Conservation (phyloP, 768 basidiomycete species). For the Baorangia bicolor region DNA sequence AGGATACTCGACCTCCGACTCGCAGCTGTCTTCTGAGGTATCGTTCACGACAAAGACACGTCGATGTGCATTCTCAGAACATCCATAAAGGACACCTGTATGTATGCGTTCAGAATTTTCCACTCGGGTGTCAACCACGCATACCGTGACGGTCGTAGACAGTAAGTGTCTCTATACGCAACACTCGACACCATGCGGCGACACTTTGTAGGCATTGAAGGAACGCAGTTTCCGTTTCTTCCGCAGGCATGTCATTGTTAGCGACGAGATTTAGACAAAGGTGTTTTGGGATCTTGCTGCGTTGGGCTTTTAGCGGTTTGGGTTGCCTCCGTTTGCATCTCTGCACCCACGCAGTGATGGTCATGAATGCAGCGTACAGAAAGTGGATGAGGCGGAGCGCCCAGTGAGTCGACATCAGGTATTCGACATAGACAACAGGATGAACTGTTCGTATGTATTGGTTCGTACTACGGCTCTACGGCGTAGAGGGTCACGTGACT, state of each 20-base stretch:
- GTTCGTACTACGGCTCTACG: background rate
- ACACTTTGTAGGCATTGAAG: conserved; percentile 53
- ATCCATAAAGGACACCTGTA: conserved; percentile 42
- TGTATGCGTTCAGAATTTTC: conserved; percentile 6
- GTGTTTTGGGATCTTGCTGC: conserved; percentile 62
- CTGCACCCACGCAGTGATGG: conserved; percentile 41
- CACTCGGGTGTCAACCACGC: conserved; percentile 19
- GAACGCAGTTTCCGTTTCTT: conserved; percentile 42
- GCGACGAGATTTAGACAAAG: conserved; percentile 62
- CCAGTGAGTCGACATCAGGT: conserved; percentile 41
- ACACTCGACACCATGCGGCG: conserved; percentile 59
- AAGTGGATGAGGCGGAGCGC: conserved; percentile 58
- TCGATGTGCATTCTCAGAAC: conserved; percentile 42
- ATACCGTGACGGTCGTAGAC: conserved; percentile 73
- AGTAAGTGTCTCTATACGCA: conserved; percentile 62
- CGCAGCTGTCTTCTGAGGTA: conserved; percentile 35
- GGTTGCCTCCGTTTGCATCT: conserved; percentile 40
- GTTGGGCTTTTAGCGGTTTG: conserved; percentile 46
- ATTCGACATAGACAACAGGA: conserved; percentile 12
- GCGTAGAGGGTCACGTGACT: conserved; percentile 21
- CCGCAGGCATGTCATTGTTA: conserved; percentile 36
- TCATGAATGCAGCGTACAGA: conserved; percentile 47
- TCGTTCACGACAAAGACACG: conserved; percentile 32
- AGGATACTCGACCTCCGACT: conserved; percentile 66
- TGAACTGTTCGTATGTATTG: background rate